Evolutionary conservation across 2,329 filamentous ascomycete genomes (phyloP).

Genomic region (Phoma sp.): DNA sequence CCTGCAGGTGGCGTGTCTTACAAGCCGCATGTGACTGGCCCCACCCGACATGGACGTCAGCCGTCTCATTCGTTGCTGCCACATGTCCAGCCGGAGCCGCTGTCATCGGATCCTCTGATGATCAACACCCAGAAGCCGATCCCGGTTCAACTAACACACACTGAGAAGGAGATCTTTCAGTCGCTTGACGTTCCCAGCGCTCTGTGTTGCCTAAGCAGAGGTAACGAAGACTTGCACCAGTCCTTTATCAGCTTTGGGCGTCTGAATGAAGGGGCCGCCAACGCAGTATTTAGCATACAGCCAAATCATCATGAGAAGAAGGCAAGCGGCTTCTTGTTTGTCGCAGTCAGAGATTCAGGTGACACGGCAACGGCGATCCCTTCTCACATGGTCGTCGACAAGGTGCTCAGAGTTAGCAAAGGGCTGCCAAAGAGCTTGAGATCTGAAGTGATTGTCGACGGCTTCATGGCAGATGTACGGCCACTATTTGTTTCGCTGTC

Average conservation of each 20-base stretch:
- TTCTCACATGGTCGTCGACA: conserved; percentile 16
- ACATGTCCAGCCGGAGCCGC: neutral
- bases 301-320: neutral
- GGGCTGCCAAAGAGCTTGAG: conserved; percentile 35
- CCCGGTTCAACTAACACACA: conserved; percentile 7
- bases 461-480: conserved; percentile 35
- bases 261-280: conserved; percentile 45
- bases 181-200: conserved; percentile 15
- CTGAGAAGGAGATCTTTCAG: conserved; percentile 15
- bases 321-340: conserved; percentile 21
- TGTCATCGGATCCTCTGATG: neutral
- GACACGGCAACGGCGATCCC: conserved; percentile 16
- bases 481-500: conserved; percentile 34
- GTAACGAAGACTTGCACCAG: neutral
- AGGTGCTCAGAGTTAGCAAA: conserved; percentile 42
- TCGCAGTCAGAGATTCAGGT: conserved; percentile 16
- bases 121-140: neutral
- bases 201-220: conserved; percentile 24
- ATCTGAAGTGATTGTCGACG: conserved; percentile 32
- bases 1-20: conserved; percentile 14
- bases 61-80: conserved; percentile 13
- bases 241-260: conserved; percentile 29
- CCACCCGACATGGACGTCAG: conserved; percentile 8
- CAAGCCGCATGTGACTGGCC: neutral
- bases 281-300: conserved; percentile 40